Base-by-base conservation (phyloP, 2,329 filamentous ascomycete species). In the Biscogniauxia marginata region DNA sequence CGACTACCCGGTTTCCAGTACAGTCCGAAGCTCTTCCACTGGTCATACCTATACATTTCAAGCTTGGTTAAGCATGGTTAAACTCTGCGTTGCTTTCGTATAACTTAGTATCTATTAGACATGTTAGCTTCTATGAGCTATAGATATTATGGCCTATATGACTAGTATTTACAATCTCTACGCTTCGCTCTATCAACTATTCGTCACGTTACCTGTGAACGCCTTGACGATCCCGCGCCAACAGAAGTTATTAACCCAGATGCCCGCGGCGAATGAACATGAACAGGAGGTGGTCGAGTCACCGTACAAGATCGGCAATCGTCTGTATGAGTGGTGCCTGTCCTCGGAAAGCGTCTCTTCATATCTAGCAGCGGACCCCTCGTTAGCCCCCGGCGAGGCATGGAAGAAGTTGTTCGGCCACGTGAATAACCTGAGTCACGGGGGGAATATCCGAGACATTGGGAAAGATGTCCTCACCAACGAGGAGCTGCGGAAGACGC, bases 301-400 rank as follows among this genome's bases (percentile, higher is more conserved):
- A 16, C 50, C 47, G 4, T 59, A 53, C 22, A 76, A 75, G 62
- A 69, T 83, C 30, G 73, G 76, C 7, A 74, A 80, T 18, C 72
- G 73, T 11, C 70, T 87, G 7, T 74, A 79, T 57, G 70, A 77
- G 21, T 71, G 86, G 8, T 88, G 85, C 66, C 79, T 75, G 23
- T 76, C 72, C 11, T 62, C 70, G 16, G 73, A 80, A 30, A 87
- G 79, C 18, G 82, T 89, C n/a, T 86, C 79, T 24, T 80, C 83
- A 0, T 71, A 80, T 22, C 63, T 89, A 4, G 84, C 83, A 1
- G 69, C 75, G 23, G 73, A 87, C 52, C 82, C 84, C 0, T 70
- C 72, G 0, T 64, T 80, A n/a, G 64, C 79, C 0, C 84, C 86
- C 0, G 75, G 73, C 1, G 76, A 84, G 20, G 78, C 82, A 1